phyloP scores from a whole-genome alignment of 1,139 yeast genomes.

The Blastobotrys niveus region DNA sequence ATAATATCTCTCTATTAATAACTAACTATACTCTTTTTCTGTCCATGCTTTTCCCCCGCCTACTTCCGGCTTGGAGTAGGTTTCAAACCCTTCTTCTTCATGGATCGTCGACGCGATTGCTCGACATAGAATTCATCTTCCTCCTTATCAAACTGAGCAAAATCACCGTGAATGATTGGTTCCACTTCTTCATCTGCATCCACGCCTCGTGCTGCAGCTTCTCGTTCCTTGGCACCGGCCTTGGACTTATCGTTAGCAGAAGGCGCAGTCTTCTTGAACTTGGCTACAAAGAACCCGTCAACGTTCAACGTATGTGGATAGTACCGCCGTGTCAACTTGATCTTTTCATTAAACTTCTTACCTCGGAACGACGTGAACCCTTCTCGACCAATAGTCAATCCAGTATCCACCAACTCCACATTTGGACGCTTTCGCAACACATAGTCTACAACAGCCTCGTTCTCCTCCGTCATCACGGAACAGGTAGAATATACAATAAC shows the following conservation, averaged over 20 bases:
- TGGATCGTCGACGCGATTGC: conserved; percentile 62
- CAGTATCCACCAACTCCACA: conserved; percentile 89
- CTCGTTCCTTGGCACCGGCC: conserved; percentile 88
- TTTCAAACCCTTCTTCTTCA: conserved; percentile 77
- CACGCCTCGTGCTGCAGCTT: conserved; percentile 59
- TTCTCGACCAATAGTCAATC: conserved; percentile 90
- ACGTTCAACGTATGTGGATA: conserved; percentile 98
- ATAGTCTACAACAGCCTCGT: conserved; percentile 97
- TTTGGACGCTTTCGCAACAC: conserved; percentile 95
- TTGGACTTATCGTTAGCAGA: conserved; percentile 60
- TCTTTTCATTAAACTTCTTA: conserved; percentile 72
- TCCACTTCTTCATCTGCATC: conserved; percentile 65
- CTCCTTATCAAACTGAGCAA: conserved; percentile 70
- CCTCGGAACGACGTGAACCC: conserved; percentile 95
- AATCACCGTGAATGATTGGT: conserved; percentile 79
- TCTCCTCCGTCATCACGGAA: conserved; percentile 97
- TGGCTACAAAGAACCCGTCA: conserved; percentile 97
- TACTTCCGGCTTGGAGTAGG: conserved; percentile 42
- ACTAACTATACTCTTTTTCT: no score
- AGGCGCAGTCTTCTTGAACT: conserved; percentile 84
- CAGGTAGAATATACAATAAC: conserved; percentile 95
- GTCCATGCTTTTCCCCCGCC: no score
- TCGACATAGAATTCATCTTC: conserved; percentile 74
- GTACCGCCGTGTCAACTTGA: conserved; percentile 84
- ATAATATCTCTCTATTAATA: not conserved